These are phyloP conservation scores for Talaromyces sp. DNA, from an alignment of 2,329 filamentous ascomycete species.

Conservation along the genomic window DNA sequence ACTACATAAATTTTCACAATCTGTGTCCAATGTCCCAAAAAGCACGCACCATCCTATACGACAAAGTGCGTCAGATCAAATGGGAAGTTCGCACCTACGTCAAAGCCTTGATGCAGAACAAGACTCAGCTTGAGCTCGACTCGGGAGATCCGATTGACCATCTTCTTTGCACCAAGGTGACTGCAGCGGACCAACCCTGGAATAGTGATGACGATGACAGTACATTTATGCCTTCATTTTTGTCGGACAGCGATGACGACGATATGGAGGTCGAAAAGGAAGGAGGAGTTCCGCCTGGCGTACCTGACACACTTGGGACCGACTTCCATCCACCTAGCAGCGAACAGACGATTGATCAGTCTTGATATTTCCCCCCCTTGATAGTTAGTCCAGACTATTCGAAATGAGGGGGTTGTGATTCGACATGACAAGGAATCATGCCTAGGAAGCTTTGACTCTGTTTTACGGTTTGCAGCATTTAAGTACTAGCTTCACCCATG, in stretches of 20 bases:
- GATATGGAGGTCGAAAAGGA: background rate
- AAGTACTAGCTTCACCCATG: background rate
- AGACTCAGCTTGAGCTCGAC: conserved; percentile 34
- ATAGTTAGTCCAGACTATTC: background rate
- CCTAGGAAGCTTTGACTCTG: too few species aligned
- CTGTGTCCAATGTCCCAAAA: conserved; percentile 25
- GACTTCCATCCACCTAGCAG: background rate
- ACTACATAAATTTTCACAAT: conserved; percentile 21
- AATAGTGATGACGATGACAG: conserved; percentile 9
- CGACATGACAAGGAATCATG: too few species aligned
- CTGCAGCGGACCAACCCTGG: conserved; percentile 41
- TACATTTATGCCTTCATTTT: conserved; percentile 13
- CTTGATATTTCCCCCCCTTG: background rate
- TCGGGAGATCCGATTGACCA: conserved; percentile 31
- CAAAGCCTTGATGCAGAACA: conserved; percentile 32
- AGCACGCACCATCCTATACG: conserved; percentile 22
- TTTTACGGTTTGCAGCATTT: background rate
- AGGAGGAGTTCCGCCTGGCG: conserved; percentile 1
- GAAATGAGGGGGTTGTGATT: too few species aligned
- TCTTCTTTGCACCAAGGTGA: conserved; percentile 42
- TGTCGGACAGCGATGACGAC: background rate
- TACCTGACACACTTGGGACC: background rate
- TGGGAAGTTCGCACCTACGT: conserved; percentile 31
- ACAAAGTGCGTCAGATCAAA: conserved; percentile 34
- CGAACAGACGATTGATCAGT: background rate